Evolutionary conservation across 2,329 filamentous ascomycete genomes (phyloP).

Genomic region (Rhynchosporium graminicola): DNA sequence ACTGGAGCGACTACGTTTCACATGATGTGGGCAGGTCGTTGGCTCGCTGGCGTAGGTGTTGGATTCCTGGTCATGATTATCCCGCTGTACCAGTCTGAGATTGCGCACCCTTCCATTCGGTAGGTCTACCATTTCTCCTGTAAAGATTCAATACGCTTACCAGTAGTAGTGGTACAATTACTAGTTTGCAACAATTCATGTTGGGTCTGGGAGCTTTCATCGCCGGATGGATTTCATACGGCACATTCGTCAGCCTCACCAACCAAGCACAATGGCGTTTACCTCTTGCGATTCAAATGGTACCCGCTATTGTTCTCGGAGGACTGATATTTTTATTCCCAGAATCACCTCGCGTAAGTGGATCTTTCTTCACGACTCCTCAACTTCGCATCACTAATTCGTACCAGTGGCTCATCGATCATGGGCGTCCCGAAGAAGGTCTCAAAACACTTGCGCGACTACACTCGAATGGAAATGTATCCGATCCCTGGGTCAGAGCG

Average conservation of each 20-base stretch:
- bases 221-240: conserved; percentile 74
- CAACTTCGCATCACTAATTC: neutral
- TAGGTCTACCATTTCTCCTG: neutral
- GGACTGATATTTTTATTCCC: conserved; percentile 63
- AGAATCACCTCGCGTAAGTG: conserved; percentile 49
- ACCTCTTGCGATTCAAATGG: conserved; percentile 55
- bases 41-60: conserved; percentile 66
- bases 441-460: conserved; percentile 59
- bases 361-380: conserved; percentile 33
- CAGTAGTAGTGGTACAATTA: conserved; percentile 58
- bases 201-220: conserved; percentile 72
- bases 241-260: conserved; percentile 44
- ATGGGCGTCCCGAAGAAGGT: conserved; percentile 56
- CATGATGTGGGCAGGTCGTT: conserved; percentile 70
- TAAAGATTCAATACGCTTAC: neutral
- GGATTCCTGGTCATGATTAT: conserved; percentile 47
- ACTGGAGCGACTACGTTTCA: conserved; percentile 60
- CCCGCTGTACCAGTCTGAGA: conserved; percentile 71
- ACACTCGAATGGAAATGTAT: conserved; percentile 59
- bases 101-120: conserved; percentile 73
- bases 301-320: conserved; percentile 55
- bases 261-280: conserved; percentile 41
- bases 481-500: conserved; percentile 62
- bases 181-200: conserved; percentile 80
- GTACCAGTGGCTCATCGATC: conserved; percentile 59